Evolutionary conservation across 225 moss, liverwort and hornwort genomes (phyloP).

Genomic region (Physcomitrium patens): DNA sequence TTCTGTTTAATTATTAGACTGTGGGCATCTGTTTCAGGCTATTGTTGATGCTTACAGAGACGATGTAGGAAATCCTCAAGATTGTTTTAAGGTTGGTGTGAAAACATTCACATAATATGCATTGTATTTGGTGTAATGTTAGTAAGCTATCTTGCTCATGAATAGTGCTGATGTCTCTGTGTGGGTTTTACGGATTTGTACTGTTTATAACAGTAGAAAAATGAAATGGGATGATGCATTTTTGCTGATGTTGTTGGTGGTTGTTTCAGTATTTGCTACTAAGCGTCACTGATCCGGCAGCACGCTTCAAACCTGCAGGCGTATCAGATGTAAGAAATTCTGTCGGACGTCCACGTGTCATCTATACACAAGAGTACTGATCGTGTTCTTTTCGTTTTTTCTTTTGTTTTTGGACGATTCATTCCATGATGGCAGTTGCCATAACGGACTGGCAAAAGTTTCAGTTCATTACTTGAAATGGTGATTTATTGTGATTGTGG

Average conservation of each 20-base stretch:
- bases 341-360: not conserved
- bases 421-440: not conserved
- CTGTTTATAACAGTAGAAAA: not conserved
- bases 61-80: slow-evolving; percentile 74
- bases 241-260: not conserved
- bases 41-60: slow-evolving; percentile 91
- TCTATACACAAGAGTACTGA: no score
- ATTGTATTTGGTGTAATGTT: slow-evolving; percentile 1
- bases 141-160: not conserved
- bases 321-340: slow-evolving; percentile 81
- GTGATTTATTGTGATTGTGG: slow-evolving; percentile 37
- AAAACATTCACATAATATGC: not conserved
- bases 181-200: not conserved
- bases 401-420: not conserved
- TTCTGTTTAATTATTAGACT: no score
- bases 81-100: slow-evolving; percentile 79
- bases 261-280: slow-evolving; percentile 81
- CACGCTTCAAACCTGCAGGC: slow-evolving; percentile 84
- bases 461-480: not conserved
- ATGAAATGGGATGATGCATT: not conserved
- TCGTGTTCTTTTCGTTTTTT: not conserved
- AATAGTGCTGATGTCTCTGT: not conserved
- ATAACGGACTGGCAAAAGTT: not conserved
- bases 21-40: slow-evolving; percentile 50
- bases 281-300: slow-evolving; percentile 86